A percentile compares a stretch with the other conserved stretches of the same genome.
Evolutionary conservation across 129 eudicot genomes (phyloP).

Genomic region (Flaveria trinervia): DNA sequence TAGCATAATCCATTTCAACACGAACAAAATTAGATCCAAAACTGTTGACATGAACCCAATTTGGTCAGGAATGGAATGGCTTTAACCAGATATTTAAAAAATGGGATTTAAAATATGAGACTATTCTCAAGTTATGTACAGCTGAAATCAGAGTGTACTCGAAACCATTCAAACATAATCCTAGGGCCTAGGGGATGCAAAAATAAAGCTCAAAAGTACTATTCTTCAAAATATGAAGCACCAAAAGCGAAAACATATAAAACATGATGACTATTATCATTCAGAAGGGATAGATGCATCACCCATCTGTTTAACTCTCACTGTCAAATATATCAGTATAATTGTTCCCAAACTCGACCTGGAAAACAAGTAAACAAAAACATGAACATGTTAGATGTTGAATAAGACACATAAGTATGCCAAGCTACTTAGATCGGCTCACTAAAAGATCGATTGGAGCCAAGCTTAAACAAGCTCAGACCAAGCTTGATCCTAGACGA

Average conservation of each 20-base stretch:
- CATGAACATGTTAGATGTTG: not conserved
- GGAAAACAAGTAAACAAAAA: slow-evolving; percentile 32
- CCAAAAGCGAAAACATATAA: not conserved
- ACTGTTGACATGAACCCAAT: too few relatives aligned
- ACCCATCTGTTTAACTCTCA: slow-evolving; percentile 58
- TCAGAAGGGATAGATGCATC: slow-evolving; percentile 46
- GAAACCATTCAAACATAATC: slow-evolving; percentile 19
- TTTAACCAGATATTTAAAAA: not conserved
- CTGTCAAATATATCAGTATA: slow-evolving; percentile 73
- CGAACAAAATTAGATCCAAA: too few relatives aligned
- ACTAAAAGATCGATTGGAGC: too few relatives aligned
- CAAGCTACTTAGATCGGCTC: too few relatives aligned
- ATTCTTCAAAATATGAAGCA: slow-evolving; percentile 16
- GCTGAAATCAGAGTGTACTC: slow-evolving; percentile 16
- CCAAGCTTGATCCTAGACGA: too few relatives aligned
- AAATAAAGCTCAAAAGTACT: not conserved
- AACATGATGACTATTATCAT: slow-evolving; percentile 10
- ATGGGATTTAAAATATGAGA: not conserved
- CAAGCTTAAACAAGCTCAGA: too few relatives aligned
- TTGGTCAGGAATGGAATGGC: too few relatives aligned
- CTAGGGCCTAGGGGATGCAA: slow-evolving; percentile 7
- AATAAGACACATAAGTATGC: not conserved
- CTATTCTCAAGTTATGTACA: slow-evolving; percentile 26
- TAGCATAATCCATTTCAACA: too few relatives aligned
- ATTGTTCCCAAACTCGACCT: slow-evolving; percentile 92